A percentile compares a stretch with the other conserved stretches of the same genome.
These are phyloP conservation scores for Dendrobium catenatum DNA, from an alignment of 106 monocot species.

Conservation along the genomic window DNA sequence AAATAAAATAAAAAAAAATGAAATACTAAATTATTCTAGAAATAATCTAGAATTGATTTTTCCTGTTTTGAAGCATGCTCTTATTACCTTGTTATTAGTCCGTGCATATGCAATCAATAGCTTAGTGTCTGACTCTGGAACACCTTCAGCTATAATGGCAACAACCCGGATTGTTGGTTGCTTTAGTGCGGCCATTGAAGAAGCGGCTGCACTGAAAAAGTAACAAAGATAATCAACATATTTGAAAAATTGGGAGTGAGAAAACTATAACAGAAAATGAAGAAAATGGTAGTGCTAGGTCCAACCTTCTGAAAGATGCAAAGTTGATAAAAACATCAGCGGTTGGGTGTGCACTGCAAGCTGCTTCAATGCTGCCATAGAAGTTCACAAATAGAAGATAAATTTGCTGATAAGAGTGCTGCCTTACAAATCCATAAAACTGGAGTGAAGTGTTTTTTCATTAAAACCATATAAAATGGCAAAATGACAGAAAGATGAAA, in stretches of 20 bases:
- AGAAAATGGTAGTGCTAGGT: neutral
- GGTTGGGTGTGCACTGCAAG: constrained; percentile 84
- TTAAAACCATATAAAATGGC: neutral
- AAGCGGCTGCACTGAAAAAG: constrained; percentile 58
- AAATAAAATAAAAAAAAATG: neutral
- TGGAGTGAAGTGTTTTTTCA: neutral
- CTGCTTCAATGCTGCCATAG: constrained; percentile 73
- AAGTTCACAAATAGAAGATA: constrained; percentile 9
- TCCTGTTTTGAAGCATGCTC: neutral
- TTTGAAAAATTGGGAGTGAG: neutral
- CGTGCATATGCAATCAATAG: constrained; percentile 57
- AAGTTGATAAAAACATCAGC: constrained; percentile 99
- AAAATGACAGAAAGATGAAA: neutral
- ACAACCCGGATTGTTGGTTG: constrained; percentile 64
- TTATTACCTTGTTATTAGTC: constrained; percentile 66
- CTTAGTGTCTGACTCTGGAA: constrained; percentile 65
- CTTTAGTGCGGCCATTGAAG: constrained; percentile 62
- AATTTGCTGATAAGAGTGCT: neutral
- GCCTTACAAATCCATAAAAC: too few species aligned
- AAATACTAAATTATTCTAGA: neutral
- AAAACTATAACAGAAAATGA: neutral
- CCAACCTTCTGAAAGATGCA: constrained; percentile 91
- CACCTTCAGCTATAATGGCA: constrained; percentile 76
- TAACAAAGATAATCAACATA: constrained; percentile 12
- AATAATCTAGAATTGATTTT: neutral